Percentiles rank a stretch among this genome's conserved stretches.
phyloP scores from a whole-genome alignment of 2,329 filamentous ascomycete species.

The Trichoderma sp. region DNA sequence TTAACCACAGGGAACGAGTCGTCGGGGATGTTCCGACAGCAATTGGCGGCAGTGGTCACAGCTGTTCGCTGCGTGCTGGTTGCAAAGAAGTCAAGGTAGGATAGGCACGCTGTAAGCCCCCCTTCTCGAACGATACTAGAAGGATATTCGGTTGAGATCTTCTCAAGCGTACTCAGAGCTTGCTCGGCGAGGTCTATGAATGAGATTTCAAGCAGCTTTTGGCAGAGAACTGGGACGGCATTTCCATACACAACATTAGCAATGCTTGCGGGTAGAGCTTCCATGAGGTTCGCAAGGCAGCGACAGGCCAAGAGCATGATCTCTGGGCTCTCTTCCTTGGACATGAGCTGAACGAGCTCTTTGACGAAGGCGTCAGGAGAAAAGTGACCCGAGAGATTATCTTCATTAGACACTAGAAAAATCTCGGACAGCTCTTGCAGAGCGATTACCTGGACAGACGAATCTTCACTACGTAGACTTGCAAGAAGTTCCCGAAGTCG shows the following conservation, averaged over 20 bases:
- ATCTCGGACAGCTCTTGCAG: conserved; percentile 92
- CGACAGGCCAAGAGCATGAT: conserved; percentile 96
- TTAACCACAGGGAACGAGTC: conserved; percentile 89
- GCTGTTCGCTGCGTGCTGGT: conserved; percentile 96
- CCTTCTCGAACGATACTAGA: conserved; percentile 93
- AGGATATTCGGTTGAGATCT: conserved; percentile 95
- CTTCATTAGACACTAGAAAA: conserved; percentile 90
- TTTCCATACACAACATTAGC: conserved; percentile 97
- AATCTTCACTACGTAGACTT: conserved; percentile 78
- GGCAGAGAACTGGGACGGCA: conserved; percentile 89
- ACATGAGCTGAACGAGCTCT: conserved; percentile 89
- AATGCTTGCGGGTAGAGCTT: conserved; percentile 86
- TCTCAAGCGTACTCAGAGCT: conserved; percentile 91
- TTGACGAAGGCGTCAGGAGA: conserved; percentile 93
- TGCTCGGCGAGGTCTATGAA: conserved; percentile 98
- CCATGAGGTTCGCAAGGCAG: conserved; percentile 96
- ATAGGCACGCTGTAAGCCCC: conserved; percentile 90
- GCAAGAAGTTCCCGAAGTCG: conserved; percentile 74
- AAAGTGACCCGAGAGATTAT: conserved; percentile 93
- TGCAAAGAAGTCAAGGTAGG: conserved; percentile 94
- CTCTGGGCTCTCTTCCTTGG: conserved; percentile 90
- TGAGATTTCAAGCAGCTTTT: conserved; percentile 91
- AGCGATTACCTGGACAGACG: conserved; percentile 87
- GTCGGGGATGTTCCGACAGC: conserved; percentile 92
- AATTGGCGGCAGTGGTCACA: conserved; percentile 96